phyloP scores from a whole-genome alignment of 2,329 filamentous ascomycete species.

The Myotisia sp. region DNA sequence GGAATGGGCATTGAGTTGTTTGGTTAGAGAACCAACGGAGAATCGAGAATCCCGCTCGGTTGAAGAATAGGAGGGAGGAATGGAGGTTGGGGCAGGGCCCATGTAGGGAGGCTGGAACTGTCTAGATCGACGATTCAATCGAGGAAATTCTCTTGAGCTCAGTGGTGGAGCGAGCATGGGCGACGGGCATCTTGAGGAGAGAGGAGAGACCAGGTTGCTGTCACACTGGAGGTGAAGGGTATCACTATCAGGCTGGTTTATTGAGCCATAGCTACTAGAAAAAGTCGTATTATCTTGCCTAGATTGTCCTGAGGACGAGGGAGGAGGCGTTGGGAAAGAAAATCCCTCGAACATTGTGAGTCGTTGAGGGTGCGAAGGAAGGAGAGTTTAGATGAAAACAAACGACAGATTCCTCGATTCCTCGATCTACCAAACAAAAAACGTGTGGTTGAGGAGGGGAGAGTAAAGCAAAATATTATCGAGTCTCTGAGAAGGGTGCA shows the following conservation, averaged over 20 bases:
- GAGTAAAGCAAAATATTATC: too few relatives aligned
- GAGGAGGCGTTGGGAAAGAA: conserved; percentile 27
- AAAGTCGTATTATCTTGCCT: conserved; percentile 13
- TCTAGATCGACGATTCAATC: conserved; percentile 2
- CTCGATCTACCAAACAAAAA: too few relatives aligned
- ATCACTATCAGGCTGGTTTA: too few relatives aligned
- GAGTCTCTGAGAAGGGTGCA: too few relatives aligned
- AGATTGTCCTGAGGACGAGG: conserved; percentile 24
- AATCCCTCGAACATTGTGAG: conserved; percentile 30
- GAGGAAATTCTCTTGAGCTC: conserved; percentile 4
- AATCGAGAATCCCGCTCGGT: conserved; percentile 20
- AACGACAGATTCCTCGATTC: too few relatives aligned
- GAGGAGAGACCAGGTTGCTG: conserved; percentile 25
- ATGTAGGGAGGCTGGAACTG: conserved; percentile 20
- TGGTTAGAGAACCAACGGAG: conserved; percentile 28
- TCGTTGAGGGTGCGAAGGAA: too few relatives aligned
- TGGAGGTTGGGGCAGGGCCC: conserved; percentile 30
- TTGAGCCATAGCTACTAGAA: conserved; percentile 16
- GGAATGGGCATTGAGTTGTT: conserved; percentile 28
- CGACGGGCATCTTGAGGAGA: conserved; percentile 31
- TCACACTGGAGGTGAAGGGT: conserved; percentile 23
- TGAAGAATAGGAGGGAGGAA: conserved; percentile 27
- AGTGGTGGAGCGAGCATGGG: conserved; percentile 16
- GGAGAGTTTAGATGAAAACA: too few relatives aligned
- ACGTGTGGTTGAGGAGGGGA: too few relatives aligned